A percentile compares a stretch with the other conserved stretches of the same genome.
Evolutionary conservation across 108 stramenopile species (phyloP).

Genomic region (Cylindrotheca closterium): DNA sequence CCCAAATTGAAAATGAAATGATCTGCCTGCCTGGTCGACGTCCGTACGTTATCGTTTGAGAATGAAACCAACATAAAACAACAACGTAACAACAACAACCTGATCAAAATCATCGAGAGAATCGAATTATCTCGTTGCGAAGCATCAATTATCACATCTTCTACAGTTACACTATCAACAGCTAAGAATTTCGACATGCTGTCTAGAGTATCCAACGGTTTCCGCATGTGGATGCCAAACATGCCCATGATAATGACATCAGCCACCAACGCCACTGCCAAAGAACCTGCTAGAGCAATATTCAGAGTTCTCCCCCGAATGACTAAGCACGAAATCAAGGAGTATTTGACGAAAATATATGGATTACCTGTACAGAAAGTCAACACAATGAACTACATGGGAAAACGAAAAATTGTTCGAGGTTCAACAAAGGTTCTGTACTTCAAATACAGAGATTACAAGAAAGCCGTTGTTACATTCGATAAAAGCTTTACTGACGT

Average conservation of each 20-base stretch:
- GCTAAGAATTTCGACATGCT: too few species aligned
- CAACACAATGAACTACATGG: conserved; percentile 79
- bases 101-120: background rate
- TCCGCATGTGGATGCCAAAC: conserved; percentile 86
- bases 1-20: too few species aligned
- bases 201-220: conserved; percentile 31
- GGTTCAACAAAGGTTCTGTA: conserved; percentile 56
- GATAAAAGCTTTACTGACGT: conserved; percentile 66
- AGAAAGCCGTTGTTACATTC: conserved; percentile 88
- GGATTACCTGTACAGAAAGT: conserved; percentile 86
- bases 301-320: conserved; percentile 87
- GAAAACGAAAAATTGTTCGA: conserved; percentile 74
- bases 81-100: background rate
- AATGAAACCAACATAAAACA: too few species aligned
- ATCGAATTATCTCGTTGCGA: too few species aligned
- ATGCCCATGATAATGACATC: conserved; percentile 81
- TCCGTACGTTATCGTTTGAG: too few species aligned
- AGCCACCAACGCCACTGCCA: conserved; percentile 64
- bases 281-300: conserved; percentile 63
- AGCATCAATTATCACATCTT: too few species aligned
- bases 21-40: too few species aligned
- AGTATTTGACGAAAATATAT: conserved; percentile 93
- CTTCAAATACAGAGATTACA: conserved; percentile 76
- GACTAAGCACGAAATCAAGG: conserved; percentile 95
- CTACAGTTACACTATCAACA: too few species aligned